A percentile compares a stretch with the other conserved stretches of the same genome.
Conservation (phyloP, 768 basidiomycete species). For the Lepiota brunneoincarnata region DNA sequence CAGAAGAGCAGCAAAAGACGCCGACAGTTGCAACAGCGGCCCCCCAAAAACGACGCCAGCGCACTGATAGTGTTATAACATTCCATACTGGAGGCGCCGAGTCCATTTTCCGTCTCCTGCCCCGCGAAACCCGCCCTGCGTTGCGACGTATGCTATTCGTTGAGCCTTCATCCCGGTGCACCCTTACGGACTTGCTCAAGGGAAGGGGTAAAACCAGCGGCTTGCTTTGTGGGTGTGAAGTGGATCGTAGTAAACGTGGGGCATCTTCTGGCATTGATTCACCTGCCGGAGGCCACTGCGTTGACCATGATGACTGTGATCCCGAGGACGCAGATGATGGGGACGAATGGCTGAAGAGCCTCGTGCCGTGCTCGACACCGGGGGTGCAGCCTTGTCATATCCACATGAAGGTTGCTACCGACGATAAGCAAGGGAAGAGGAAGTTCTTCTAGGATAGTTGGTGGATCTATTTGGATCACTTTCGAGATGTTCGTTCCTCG, state of each 20-base stretch:
- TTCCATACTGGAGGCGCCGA: constrained; percentile 79
- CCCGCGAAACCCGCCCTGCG: constrained; percentile 87
- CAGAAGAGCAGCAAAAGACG: constrained; percentile 3
- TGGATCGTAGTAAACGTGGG: constrained; percentile 15
- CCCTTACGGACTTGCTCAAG: constrained; percentile 86
- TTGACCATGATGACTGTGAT: constrained; percentile 64
- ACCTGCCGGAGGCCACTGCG: constrained; percentile 45
- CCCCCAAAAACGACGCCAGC: constrained; percentile 32
- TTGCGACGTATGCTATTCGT: constrained; percentile 93
- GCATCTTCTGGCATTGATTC: constrained; percentile 24
- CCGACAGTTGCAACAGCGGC: constrained; percentile 16
- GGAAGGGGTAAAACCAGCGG: constrained; percentile 74
- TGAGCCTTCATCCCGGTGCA: constrained; percentile 86
- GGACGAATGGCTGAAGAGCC: constrained; percentile 83
- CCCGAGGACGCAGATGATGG: constrained; percentile 75
- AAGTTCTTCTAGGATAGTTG: constrained; percentile 58
- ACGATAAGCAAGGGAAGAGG: constrained; percentile 69
- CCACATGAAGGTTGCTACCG: constrained; percentile 71
- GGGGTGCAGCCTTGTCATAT: constrained; percentile 50
- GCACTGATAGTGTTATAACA: constrained; percentile 56
- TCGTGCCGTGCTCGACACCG: constrained; percentile 61
- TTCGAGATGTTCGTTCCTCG: not conserved
- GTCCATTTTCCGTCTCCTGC: constrained; percentile 93
- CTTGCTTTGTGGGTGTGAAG: constrained; percentile 77
- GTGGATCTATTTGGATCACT: not conserved